Base-by-base conservation (phyloP, 805 yeast genomes). In the Teunomyces gatunensis region DNA sequence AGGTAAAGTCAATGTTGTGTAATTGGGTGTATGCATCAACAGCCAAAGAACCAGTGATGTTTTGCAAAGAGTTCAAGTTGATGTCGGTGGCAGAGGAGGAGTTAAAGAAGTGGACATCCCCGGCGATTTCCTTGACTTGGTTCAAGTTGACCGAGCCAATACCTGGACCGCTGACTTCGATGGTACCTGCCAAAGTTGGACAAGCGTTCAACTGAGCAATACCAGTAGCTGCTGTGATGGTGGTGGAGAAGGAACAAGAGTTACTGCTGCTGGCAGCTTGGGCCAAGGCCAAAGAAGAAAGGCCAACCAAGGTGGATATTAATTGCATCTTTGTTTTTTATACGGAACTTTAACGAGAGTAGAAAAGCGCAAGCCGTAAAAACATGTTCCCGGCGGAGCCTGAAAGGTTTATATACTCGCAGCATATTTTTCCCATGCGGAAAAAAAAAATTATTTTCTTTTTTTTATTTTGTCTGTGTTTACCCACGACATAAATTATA, bases 121-220 rank as follows among this genome's bases (percentile, higher is more conserved):
- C 66, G 32, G 47, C 50, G 36, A 61, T 53, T 42, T 47, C 47
- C 48, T 49, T 32, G 41, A 61, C 63, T 25, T 36, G 18, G 42
- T 56, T 47, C 57, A 61, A 55, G 55, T 61, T 63, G 46, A 60
- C 43, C 20, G 50, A 42, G 15, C 53, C 52, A 18, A 60, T 36
- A 28, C 39, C 55, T 46, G 60, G 58, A n/a, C 66, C 66, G 44
- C 65, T 57, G 46, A 73, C 59, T 51, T 68, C 65, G 46, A 73
- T 68, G 43, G 59, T 55, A 44, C 77, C 77, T 23, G 63, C 68
- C 49, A 73, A 63, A 18, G 75, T 72, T n/a, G 71, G 66, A 56
- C 77, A 73, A 9, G 74, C 52, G 50, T 61, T 65, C 46, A 73
- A 57, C 44, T 51, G 55, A 29, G 62, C 48, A 30, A 69, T 55